Evolutionary conservation across 2,329 filamentous ascomycete genomes (phyloP), one percentile per base, ranked within the genome.

Genomic region (Stachybotrys chlorohalonatus): DNA sequence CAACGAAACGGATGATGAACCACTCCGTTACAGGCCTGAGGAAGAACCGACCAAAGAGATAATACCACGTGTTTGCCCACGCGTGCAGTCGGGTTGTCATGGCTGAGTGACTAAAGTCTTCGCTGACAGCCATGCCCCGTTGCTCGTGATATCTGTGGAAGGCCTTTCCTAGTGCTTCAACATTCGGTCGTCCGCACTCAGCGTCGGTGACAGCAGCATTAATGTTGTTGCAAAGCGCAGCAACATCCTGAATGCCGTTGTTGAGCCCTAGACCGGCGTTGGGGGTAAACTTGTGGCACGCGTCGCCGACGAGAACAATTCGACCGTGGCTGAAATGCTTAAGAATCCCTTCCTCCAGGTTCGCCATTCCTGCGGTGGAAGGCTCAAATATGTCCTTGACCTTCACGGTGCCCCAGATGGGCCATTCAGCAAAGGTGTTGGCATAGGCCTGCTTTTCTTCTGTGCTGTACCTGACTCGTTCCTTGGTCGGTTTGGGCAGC

Each of bases 261-360:
- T 71, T 69, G 39, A 64, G 61, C 1, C 69, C 68, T 7, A 64
- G 58, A 0, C 66, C 68, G 2, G 63, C 52, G 46, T 68, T 66
- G 0, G 68, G 66, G 1, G 68, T 69, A 53, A 69, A 65, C 49
- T 70, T 70, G 54, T 71, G 67, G 15, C 58, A 63, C 1, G 69
- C 57, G 49, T 73, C 70, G 1, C 70, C 70, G 0, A 59, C 61
- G 1, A 71, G 62, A 3, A 68, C 66, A 11, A 70, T 59, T 1
- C 64, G 64, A 6, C 39, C 39, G 52, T 55, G 57, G 30, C 58
- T 63, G 65, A 65, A 68, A 30, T 65, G 58, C 31, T 62, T 45
- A 1, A 65, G 54, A 2, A 71, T 55, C 1, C 68, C 69, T 42
- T 72, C 66, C 31, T 70, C 65, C 5, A 71, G 58, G 49, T 66